Evolutionary conservation across 1,139 yeast species (phyloP), one percentile per base, ranked within the genome.

Genomic region (Nakaseomyces bracarensis): DNA sequence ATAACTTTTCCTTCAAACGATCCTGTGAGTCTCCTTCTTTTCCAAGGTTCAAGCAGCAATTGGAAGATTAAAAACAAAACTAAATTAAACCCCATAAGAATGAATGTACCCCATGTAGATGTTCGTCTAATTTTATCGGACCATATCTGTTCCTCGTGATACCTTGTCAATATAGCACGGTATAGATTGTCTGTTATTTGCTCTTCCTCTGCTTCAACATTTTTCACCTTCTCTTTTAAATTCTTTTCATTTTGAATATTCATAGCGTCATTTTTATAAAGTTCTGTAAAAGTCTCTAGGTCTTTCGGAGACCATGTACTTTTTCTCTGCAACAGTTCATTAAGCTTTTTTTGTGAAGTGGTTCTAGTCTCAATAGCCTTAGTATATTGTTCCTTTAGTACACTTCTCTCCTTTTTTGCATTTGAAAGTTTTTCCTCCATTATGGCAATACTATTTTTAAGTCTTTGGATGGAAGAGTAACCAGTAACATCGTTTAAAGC

Each of bases 131-230:
- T 91, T 61, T 89, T 89, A 63, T 93, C 98, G 3, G 96, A 85
- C 98, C 98, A 93, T 3, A 91, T 79, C 63, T 93, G 98, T 56
- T 93, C 99, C 58, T 93, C 98, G 49, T 91, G 96, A 55, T 93
- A 93, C 50, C 97, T 67, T 1, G 91, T 79, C 53, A 89, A 69
- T 27, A 93, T 91, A 52, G 85, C 80, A 47, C 79, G 79, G 5
- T 89, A 80, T 38, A 89, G 65, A 47, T 73, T 75, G 37, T 77
- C 71, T 51, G 83, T 93, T 6, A 82, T 64, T 3, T 79, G 77
- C 46, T 89, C 96, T 30, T 82, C 84, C 42, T 61, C 61, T 16
- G 61, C 63, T 53, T 93, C 98, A 2, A 79, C 72, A 10, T 67
- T 66, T 30, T 70, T 72, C 42, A 87, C 68, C 3, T 61, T 57